Conservation (phyloP, 495 filamentous ascomycete species). For the Daldinia caldariorum region DNA sequence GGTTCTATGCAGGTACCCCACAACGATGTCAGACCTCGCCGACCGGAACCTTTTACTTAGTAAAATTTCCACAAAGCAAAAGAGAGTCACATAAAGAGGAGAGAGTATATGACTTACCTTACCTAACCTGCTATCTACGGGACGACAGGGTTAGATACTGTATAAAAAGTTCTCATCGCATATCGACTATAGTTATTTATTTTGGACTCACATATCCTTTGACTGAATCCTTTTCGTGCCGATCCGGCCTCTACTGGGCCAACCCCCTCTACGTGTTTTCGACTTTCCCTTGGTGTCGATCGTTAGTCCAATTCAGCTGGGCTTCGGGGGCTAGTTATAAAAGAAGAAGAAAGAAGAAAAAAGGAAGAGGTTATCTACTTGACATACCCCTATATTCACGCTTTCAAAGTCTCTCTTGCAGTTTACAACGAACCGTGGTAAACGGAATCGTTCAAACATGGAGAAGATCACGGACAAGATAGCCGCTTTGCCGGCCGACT, state of each 20-base stretch:
- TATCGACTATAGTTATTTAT: not conserved
- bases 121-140: not conserved
- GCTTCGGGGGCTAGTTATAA: too few relatives aligned
- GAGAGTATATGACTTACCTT: not conserved
- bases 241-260: slow-evolving; percentile 1
- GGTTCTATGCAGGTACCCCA: slow-evolving; percentile 41
- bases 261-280: slow-evolving; percentile 10
- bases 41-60: slow-evolving; percentile 9
- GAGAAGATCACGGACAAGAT: slow-evolving; percentile 98
- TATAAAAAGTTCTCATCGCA: not conserved
- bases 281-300: slow-evolving; percentile 8
- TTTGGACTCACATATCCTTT: not conserved
- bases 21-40: slow-evolving; percentile 28
- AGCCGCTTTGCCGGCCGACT: slow-evolving; percentile 81
- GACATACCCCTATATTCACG: not conserved
- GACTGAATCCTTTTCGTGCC: not conserved
- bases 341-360: not conserved
- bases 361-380: not conserved
- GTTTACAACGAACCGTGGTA: slow-evolving; percentile 1
- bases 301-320: not conserved
- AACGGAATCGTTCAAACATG: slow-evolving; percentile 57
- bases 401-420: not conserved
- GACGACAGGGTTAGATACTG: not conserved
- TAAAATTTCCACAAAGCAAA: slow-evolving; percentile 17
- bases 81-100: not conserved